A percentile compares a stretch with the other conserved stretches of the same genome.
Conservation (phyloP, 495 filamentous ascomycete genomes). For the Penicillium pancosmium region DNA sequence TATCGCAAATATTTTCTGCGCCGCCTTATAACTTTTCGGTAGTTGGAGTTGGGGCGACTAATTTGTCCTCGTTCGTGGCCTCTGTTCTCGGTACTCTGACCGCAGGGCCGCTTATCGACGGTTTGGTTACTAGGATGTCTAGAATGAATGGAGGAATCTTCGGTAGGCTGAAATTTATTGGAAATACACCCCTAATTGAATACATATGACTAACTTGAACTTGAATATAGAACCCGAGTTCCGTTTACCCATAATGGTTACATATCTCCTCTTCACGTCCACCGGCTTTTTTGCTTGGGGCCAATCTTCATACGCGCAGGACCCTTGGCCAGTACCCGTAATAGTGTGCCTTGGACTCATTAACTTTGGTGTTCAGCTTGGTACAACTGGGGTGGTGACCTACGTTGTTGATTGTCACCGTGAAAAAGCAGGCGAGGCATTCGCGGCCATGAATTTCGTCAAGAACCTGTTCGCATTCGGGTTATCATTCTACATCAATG, state of each 20-base stretch:
- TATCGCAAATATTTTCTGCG: slow-evolving; percentile 50
- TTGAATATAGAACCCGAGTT: slow-evolving; percentile 47
- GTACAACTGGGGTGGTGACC: slow-evolving; percentile 41
- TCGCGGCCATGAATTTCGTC: slow-evolving; percentile 45
- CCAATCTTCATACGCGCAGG: slow-evolving; percentile 27
- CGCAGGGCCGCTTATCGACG: slow-evolving; percentile 46
- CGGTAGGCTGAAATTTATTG: slow-evolving; percentile 13
- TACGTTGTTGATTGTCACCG: slow-evolving; percentile 47
- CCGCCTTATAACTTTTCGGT: slow-evolving; percentile 51
- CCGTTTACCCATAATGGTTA: slow-evolving; percentile 45
- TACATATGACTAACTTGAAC: slow-evolving; percentile 24
- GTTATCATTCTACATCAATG: slow-evolving; percentile 40
- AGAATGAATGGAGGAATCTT: slow-evolving; percentile 34
- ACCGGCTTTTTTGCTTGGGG: slow-evolving; percentile 51
- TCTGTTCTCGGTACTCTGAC: slow-evolving; percentile 39
- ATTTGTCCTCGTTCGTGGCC: slow-evolving; percentile 44
- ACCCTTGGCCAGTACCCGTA: slow-evolving; percentile 43
- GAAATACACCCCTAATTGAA: slow-evolving; percentile 3
- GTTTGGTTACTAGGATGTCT: slow-evolving; percentile 34
- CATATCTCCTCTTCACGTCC: slow-evolving; percentile 43
- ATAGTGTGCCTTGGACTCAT: slow-evolving; percentile 48
- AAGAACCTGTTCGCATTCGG: slow-evolving; percentile 46
- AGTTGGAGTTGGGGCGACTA: slow-evolving; percentile 44
- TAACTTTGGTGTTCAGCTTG: slow-evolving; percentile 47
- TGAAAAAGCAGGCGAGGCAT: slow-evolving; percentile 45